A percentile compares a stretch with the other conserved stretches of the same genome.
Evolutionary conservation across 2,329 filamentous ascomycete species (phyloP).

Genomic region (Arthrobotrys pseudoclavata): DNA sequence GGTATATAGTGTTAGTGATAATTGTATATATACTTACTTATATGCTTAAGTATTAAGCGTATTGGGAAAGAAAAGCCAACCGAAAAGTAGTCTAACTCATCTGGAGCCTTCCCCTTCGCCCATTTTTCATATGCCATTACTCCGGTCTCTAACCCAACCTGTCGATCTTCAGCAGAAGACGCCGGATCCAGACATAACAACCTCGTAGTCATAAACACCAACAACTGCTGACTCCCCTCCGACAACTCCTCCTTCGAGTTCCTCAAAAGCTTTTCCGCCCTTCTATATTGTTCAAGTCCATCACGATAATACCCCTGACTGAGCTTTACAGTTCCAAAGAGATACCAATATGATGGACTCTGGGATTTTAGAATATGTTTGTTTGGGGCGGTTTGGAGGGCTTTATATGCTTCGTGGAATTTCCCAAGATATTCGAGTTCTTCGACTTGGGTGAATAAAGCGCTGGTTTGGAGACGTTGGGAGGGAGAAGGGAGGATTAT

Average conservation of each 20-base stretch:
- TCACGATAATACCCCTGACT: conserved; percentile 51
- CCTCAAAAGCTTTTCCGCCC: conserved; percentile 20
- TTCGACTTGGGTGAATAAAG: conserved; percentile 22
- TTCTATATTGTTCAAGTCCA: conserved; percentile 31
- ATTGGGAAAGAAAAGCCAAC: conserved; percentile 2
- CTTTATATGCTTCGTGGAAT: conserved; percentile 45
- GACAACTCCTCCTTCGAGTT: conserved; percentile 32
- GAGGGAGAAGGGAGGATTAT: neutral
- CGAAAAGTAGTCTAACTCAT: conserved; percentile 42
- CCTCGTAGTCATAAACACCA: conserved; percentile 33
- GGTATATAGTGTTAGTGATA: no score
- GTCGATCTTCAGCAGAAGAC: conserved; percentile 14
- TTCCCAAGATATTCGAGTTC: conserved; percentile 47
- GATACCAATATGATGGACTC: conserved; percentile 42
- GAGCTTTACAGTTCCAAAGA: conserved; percentile 44
- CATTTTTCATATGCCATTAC: conserved; percentile 35
- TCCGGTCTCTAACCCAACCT: conserved; percentile 8
- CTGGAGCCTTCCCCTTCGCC: conserved; percentile 29
- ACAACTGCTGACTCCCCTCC: conserved; percentile 38
- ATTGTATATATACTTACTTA: neutral
- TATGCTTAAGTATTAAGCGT: neutral
- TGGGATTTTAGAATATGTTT: neutral
- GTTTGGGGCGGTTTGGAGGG: neutral
- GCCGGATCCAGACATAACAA: conserved; percentile 23
- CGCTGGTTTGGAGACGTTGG: conserved; percentile 7